phyloP scores from a whole-genome alignment of 768 basidiomycete species.

The Tubosaeta sp. region DNA sequence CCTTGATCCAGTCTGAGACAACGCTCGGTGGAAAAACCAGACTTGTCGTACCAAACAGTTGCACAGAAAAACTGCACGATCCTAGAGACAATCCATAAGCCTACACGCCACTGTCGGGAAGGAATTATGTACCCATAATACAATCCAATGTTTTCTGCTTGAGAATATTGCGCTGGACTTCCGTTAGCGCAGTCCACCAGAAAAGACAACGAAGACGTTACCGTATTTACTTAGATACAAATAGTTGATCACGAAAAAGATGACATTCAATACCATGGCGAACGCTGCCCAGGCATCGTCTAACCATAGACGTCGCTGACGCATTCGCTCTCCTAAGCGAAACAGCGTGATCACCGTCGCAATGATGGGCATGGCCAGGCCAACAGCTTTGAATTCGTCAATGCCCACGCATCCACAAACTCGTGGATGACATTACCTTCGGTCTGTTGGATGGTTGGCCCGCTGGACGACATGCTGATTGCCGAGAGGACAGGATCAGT shows the following conservation, averaged over 20 bases:
- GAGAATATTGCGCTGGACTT: background rate
- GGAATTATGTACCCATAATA: background rate
- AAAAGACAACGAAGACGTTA: background rate
- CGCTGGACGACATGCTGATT: background rate
- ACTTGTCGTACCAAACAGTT: background rate
- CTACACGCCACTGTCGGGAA: background rate
- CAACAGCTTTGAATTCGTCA: background rate
- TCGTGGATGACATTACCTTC: background rate
- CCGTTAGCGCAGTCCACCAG: background rate
- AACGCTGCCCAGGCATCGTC: background rate
- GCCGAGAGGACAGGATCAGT: background rate
- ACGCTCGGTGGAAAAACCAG: background rate
- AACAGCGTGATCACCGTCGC: background rate
- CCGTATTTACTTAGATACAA: constrained; percentile 1
- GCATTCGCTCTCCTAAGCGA: background rate
- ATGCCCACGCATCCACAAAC: background rate
- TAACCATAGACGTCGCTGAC: background rate
- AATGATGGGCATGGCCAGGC: background rate
- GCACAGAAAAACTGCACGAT: background rate
- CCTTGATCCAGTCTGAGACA: background rate
- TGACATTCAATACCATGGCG: background rate
- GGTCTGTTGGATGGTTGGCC: constrained; percentile 1
- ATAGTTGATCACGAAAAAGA: background rate
- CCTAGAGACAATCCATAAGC: background rate
- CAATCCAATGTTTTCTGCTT: background rate